Evolutionary conservation across 1,284 basidiomycete species (phyloP), one percentile per base, ranked within the genome.

Genomic region (Cutaneotrichosporon mucoides): DNA sequence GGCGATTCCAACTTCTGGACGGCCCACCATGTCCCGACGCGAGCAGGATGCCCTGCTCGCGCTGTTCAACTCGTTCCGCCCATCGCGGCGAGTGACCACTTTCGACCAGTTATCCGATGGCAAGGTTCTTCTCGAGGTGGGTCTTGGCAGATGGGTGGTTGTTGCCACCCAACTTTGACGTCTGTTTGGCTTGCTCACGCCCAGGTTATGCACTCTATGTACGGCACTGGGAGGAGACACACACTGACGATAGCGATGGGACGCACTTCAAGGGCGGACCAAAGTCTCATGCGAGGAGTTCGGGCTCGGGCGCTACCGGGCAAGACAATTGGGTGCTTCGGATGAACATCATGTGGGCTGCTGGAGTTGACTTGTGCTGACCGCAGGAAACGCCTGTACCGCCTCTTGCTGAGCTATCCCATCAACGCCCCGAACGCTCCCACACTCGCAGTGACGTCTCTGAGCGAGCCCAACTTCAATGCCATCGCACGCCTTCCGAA

Each of bases 21-120:
- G 35, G 38, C 13, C 40, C 34, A 53, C 45, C 50, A 61, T 70
- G 68, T 65, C 71, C 6, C 56, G 65, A 36, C 60, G 68, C 45
- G 75, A 77, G 63, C 73, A 77, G 64, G 68, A 67, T 51, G 73
- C 75, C 50, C 62, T 77, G 44, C 58, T 76, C 55, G 73, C 73
- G 34, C 74, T 71, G 53, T 61, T 77, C 66, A 75, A 76, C 62
- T 66, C 69, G 10, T 74, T 76, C 65, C 64, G 66, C 50, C 68
- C 70, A 15, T 63, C 67, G 2, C 65, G 62, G 49, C 66, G 62
- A 3, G 62, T 76, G 36, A 68, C 66, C 4, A 38, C 70, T 37
- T 76, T 77, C 61, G 71, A 70, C 7, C 66, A 72, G 54, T 61
- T 77, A 15, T 58, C 69, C 42, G 75, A 77, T 61, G 75, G 73